phyloP scores from a whole-genome alignment of 306 rosid genomes.

The Dicorynia guianensis region DNA sequence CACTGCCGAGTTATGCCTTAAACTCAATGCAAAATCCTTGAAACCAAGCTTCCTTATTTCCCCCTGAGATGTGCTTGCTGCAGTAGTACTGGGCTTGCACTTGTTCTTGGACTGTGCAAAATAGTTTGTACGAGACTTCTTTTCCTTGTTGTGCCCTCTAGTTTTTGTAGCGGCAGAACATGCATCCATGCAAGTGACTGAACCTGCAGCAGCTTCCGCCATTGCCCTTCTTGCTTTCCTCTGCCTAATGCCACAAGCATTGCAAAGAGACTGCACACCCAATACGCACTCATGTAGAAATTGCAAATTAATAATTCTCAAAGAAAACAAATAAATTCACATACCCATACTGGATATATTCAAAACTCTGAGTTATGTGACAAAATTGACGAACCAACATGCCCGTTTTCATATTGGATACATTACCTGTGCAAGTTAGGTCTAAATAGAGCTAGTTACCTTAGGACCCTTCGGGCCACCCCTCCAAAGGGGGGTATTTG shows the following conservation, averaged over 20 bases:
- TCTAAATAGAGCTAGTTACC: conserved; percentile 54
- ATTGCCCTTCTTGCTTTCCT: conserved; percentile 86
- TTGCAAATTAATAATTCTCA: no score
- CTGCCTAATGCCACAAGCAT: conserved; percentile 92
- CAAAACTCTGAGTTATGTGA: no score
- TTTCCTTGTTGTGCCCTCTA: conserved; percentile 56
- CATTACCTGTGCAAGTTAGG: no score
- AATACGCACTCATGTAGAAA: background rate
- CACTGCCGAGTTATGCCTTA: conserved; percentile 46
- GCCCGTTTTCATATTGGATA: no score
- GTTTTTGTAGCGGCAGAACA: conserved; percentile 30
- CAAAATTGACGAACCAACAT: no score
- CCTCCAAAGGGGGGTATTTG: conserved; percentile 90
- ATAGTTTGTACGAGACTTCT: conserved; percentile 51
- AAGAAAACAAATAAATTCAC: no score
- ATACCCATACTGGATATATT: no score
- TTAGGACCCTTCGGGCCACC: conserved; percentile 97
- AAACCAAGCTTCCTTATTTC: conserved; percentile 47
- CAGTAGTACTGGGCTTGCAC: conserved; percentile 42
- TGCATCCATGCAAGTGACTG: background rate
- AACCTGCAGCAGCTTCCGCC: conserved; percentile 62
- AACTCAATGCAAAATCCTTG: conserved; percentile 43
- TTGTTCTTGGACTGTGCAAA: conserved; percentile 50
- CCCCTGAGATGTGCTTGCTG: conserved; percentile 20
- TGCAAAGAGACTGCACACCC: conserved; percentile 83